Base-by-base conservation (phyloP, 306 rosid species). In the Acmispon strigosus region DNA sequence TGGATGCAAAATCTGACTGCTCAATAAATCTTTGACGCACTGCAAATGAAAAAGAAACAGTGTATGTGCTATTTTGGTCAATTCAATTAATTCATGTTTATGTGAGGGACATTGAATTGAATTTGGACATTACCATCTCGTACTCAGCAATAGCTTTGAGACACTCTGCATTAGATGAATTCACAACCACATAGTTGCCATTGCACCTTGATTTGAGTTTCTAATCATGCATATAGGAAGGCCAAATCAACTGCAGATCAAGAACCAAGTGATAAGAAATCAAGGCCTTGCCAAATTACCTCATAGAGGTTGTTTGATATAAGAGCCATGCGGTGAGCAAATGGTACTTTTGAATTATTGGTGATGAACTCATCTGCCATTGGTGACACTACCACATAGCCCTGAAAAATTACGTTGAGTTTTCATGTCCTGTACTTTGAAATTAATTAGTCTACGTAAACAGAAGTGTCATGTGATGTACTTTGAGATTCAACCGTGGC, bases 291-390 rank as follows among this genome's bases (percentile, higher is more conserved):
- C 19, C 10, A 17, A 34, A 39, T 20, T 37, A 74, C 78, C 73
- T 74, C 78, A 54, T 27, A 74, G 53, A 74, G 78, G 13, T 74
- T 17, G 11, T 64, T 72, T 13, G 78, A 74, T 16, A 74, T 74
- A 2, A 74, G 73, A 14, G 66, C 73, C 78, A 74, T 27, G n/a
- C 72, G 72, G 19, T 74, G 73, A 29, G 73, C 72, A 0, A 64
- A 74, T 12, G 16, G 19, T 16, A 74, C 54, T 64, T 4, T 64
- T 15, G 72, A 64, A 44, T 74, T 74, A n/a, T 11, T 13, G 20
- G 43, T 59, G 17, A 74, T 16, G 6, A 63, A 18, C 7, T 10
- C 3, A 34, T 74, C 78, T 16, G 78, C 64, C n/a, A n/a, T n/a
- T n/a, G n/a, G 3, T 0, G 0, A 4, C 17, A 72, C 78, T 3